Evolutionary conservation across 371 early-diverging fungal species (phyloP), one percentile per base, ranked within the genome.

Genomic region (Apophysomyces elegans): DNA sequence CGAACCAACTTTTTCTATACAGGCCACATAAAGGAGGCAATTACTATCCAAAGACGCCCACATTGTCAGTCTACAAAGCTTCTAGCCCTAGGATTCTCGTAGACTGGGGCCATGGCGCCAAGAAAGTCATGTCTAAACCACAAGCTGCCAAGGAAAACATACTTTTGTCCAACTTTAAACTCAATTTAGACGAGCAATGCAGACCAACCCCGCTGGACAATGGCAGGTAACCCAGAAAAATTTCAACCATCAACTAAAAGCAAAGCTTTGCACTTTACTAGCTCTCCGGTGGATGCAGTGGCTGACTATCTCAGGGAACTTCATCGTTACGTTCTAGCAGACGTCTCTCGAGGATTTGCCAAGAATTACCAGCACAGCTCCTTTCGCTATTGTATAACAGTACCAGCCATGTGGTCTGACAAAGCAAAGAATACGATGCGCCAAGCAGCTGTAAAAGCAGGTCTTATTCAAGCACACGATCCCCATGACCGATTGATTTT

Each of bases 91-190:
- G 64, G 5, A 71, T 56, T 16, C 36, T 85, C 45, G 67, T 74
- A 2, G 80, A 80, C 9, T 85, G 85, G 87, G 85, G 87, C 14
- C 79, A 84, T 67, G 75, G 74, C 18, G 86, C 85, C 72, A 80
- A 79, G 70, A 67, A 73, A 41, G 64, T 76, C 43, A 79, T 84
- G 71, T 64, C 74, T 7, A 82, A 79, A 64, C 86, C 86, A 1
- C 77, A 76, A 35, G 67, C 74, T 56, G 79, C 71, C 75, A 82
- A 84, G 74, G 80, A 82, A 64, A 72, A 82, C 59, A 71, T 83
- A 37, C 67, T 81, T 21, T 65, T 86, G 11, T 70, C 81, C 46
- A 82, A 84, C 63, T 86, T 84, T 63, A 86, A 86, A 61, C 77
- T 86, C 44, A 73, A 78, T 54, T 62, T 86, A 35, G 86, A 86